A percentile compares a stretch with the other conserved stretches of the same genome.
These are phyloP conservation scores for Colletotrichum aenigma DNA, from an alignment of 2,329 filamentous ascomycete genomes.

Conservation along the genomic window DNA sequence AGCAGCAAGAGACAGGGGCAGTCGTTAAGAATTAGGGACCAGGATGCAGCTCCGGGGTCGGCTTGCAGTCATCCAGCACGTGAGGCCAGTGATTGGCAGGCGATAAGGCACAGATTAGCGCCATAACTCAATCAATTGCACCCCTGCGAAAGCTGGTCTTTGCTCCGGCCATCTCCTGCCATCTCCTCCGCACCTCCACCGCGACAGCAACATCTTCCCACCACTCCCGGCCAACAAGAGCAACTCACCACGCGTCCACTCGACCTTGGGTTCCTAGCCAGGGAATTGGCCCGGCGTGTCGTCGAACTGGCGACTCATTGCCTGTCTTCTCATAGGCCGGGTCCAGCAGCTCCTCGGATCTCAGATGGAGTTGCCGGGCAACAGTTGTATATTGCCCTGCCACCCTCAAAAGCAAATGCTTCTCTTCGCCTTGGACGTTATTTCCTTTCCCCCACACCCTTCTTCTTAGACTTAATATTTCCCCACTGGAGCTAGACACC, in stretches of 20 bases:
- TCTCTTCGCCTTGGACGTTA: not conserved
- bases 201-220: not conserved
- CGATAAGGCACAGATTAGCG: conserved; percentile 16
- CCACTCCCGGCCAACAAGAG: not conserved
- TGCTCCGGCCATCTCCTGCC: not conserved
- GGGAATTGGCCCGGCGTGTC: not conserved
- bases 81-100: conserved; percentile 19
- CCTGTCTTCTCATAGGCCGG: not conserved
- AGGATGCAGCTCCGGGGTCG: not conserved
- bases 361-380: not conserved
- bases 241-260: conserved; percentile 7
- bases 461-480: not conserved
- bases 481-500: conserved; percentile 7
- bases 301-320: not conserved
- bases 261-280: not conserved
- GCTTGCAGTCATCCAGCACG: not conserved
- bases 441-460: not conserved
- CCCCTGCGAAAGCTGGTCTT: not conserved
- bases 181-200: conserved; percentile 1
- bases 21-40: not conserved
- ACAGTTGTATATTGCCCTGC: not conserved
- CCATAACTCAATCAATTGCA: not conserved
- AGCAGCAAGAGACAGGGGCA: not conserved
- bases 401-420: not conserved
- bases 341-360: not conserved